phyloP scores from a whole-genome alignment of 192 early-diverging fungal species.

The Coemansia biformis region DNA sequence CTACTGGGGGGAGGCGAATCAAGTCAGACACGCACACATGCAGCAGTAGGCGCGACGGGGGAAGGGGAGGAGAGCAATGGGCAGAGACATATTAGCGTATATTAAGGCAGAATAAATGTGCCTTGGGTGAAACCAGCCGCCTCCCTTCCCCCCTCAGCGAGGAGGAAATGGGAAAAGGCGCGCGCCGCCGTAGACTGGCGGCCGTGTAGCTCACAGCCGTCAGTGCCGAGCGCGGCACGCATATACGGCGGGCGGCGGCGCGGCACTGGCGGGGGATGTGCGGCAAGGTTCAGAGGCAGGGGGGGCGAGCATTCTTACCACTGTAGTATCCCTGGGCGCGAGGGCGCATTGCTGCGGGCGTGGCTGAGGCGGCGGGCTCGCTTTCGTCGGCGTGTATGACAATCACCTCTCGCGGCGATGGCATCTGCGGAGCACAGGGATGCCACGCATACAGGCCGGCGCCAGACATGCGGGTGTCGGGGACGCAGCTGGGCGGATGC shows the following conservation, averaged over 20 bases:
- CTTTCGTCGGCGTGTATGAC: conserved; percentile 41
- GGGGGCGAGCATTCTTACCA: too few relatives aligned
- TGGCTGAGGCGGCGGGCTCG: conserved; percentile 16
- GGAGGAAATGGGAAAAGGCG: too few relatives aligned
- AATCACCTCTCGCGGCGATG: conserved; percentile 26
- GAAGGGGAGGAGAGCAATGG: too few relatives aligned
- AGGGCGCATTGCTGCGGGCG: neutral
- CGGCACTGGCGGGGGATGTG: too few relatives aligned
- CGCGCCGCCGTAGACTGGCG: too few relatives aligned
- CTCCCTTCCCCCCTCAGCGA: conserved; percentile 1
- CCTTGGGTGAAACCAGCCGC: neutral
- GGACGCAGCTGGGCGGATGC: neutral
- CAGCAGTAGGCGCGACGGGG: conserved; percentile 4
- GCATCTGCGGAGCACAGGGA: conserved; percentile 17
- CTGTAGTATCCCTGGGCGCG: neutral
- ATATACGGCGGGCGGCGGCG: too few relatives aligned
- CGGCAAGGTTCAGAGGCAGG: too few relatives aligned
- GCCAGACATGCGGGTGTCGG: conserved; percentile 9
- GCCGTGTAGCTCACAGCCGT: too few relatives aligned
- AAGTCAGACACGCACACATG: conserved; percentile 4
- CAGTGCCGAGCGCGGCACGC: too few relatives aligned
- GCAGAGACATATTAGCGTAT: conserved; percentile 5
- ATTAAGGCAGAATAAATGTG: neutral
- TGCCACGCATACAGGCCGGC: conserved; percentile 34
- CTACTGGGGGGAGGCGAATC: conserved; percentile 3